A percentile compares a stretch with the other conserved stretches of the same genome.
These are phyloP conservation scores for Fomitiporia mediterranea DNA, from an alignment of 1,284 basidiomycete genomes.

Conservation along the genomic window DNA sequence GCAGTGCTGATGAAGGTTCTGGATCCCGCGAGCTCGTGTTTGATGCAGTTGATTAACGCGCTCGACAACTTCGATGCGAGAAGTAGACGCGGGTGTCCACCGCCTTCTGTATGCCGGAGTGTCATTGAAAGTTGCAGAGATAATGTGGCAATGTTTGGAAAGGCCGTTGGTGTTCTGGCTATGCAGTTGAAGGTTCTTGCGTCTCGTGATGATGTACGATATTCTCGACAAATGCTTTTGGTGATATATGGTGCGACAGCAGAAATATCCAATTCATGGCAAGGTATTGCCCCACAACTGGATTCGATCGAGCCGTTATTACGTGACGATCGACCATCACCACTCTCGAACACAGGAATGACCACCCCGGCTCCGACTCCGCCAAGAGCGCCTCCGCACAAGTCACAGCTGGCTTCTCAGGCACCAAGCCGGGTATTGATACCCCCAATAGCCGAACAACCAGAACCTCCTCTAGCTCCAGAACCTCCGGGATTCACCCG, in stretches of 20 bases:
- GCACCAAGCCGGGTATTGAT: constrained; percentile 13
- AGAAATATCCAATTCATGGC: constrained; percentile 88
- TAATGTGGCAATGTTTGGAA: constrained; percentile 81
- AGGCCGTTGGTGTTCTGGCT: constrained; percentile 79
- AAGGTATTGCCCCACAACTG: constrained; percentile 68
- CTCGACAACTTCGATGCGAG: constrained; percentile 91
- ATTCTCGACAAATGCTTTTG: constrained; percentile 83
- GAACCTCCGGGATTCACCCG: constrained; percentile 1
- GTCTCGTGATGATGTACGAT: constrained; percentile 78
- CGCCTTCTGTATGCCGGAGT: constrained; percentile 70
- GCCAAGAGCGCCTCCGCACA: constrained; percentile 11
- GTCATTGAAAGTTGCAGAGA: constrained; percentile 86
- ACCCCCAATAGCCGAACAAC: constrained; percentile 21
- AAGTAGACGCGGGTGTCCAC: constrained; percentile 64
- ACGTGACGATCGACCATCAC: constrained; percentile 35
- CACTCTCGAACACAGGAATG: constrained; percentile 17
- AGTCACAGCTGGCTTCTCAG: constrained; percentile 8
- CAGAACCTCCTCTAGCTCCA: constrained; percentile 17
- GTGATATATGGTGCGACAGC: constrained; percentile 88
- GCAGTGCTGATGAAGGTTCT: constrained; percentile 80
- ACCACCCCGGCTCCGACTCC: constrained; percentile 10
- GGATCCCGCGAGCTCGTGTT: constrained; percentile 79
- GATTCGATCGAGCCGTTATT: constrained; percentile 68
- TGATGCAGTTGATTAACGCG: constrained; percentile 81
- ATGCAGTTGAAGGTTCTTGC: constrained; percentile 79